These are phyloP conservation scores for Oxalis stricta DNA, from an alignment of 441 rosid species.

Conservation along the genomic window DNA sequence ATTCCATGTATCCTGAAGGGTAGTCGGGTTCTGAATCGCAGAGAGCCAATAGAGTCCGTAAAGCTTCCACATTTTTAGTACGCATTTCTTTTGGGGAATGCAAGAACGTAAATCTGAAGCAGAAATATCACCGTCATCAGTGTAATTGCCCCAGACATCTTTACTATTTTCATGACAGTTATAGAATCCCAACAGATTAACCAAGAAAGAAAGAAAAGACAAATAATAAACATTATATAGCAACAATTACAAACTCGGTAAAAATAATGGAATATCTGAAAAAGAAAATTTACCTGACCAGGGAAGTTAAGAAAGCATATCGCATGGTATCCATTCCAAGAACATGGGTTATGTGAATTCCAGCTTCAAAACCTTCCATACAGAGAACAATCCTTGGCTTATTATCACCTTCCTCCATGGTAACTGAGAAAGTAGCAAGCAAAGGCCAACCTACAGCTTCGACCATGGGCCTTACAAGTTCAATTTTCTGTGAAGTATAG, in stretches of 20 bases:
- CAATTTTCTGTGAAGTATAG: conserved; percentile 62
- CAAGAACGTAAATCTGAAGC: conserved; percentile 90
- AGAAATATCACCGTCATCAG: conserved; percentile 12
- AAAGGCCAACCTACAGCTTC: conserved; percentile 99
- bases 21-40: conserved; percentile 70
- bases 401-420: conserved; percentile 99
- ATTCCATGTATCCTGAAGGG: conserved; percentile 99
- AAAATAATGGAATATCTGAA: not conserved
- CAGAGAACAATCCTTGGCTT: conserved; percentile 83
- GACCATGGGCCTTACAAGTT: conserved; percentile 92
- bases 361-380: conserved; percentile 99
- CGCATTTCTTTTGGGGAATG: conserved; percentile 99
- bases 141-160: not conserved
- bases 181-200: not conserved
- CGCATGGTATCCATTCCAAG: conserved; percentile 99
- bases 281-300: conserved; percentile 54
- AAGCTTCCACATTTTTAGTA: conserved; percentile 93
- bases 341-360: conserved; percentile 78
- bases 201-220: conserved; percentile 5
- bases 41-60: conserved; percentile 69
- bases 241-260: conserved; percentile 7
- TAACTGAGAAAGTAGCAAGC: conserved; percentile 97
- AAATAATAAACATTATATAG: not conserved
- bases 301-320: conserved; percentile 92
- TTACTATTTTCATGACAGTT: not conserved